Evolutionary conservation across 371 early-diverging fungal species (phyloP).

Genomic region (Sporodiniella umbellata): DNA sequence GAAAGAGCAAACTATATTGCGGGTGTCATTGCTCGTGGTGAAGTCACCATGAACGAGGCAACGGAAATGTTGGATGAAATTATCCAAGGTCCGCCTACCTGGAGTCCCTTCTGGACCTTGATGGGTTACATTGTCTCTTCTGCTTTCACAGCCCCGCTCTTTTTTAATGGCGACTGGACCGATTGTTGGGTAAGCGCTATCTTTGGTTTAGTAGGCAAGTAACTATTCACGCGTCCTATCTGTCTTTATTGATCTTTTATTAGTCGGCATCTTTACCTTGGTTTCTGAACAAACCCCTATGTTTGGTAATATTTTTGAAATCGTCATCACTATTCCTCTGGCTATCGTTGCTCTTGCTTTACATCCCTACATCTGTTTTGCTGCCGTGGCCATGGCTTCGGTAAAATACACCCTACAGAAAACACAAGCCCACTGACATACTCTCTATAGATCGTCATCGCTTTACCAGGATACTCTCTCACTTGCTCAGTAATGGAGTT

Average conservation of each 20-base stretch:
- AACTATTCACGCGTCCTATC: neutral
- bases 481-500: constrained; percentile 78
- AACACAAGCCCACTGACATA: too few relatives aligned
- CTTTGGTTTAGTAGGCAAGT: constrained; percentile 49
- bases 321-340: constrained; percentile 58
- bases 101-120: constrained; percentile 44
- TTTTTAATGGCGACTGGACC: constrained; percentile 64
- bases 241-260: neutral
- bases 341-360: constrained; percentile 56
- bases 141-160: constrained; percentile 58
- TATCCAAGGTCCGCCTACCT: constrained; percentile 46
- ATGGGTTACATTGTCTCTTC: constrained; percentile 57
- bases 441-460: constrained; percentile 49
- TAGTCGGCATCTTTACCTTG: constrained; percentile 55
- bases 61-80: constrained; percentile 56
- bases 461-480: constrained; percentile 68
- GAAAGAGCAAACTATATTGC: constrained; percentile 56
- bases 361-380: constrained; percentile 47
- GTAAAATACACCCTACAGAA: too few relatives aligned
- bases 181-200: constrained; percentile 57
- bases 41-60: constrained; percentile 53
- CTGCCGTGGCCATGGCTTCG: constrained; percentile 57
- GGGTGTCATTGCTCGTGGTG: constrained; percentile 43
- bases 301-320: constrained; percentile 64
- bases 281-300: constrained; percentile 59